phyloP scores from a whole-genome alignment of 2,329 filamentous ascomycete genomes.

The Alternaria brassicicola region DNA sequence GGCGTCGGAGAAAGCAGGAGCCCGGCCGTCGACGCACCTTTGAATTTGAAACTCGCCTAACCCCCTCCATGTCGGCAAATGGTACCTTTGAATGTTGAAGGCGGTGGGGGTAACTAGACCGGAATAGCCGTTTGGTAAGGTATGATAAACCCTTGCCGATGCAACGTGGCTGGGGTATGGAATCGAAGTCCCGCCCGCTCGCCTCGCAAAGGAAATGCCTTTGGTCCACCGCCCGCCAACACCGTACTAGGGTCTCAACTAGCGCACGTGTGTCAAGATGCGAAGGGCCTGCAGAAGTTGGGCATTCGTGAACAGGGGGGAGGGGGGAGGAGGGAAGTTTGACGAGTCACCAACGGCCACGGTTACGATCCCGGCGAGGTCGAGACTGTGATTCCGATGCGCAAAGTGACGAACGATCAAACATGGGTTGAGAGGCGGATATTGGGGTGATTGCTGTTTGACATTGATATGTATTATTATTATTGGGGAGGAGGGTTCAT shows the following conservation, averaged over 20 bases:
- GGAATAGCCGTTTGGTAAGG: slow-evolving; percentile 13
- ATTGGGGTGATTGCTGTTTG: slow-evolving; percentile 3
- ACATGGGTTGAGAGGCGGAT: slow-evolving; percentile 4
- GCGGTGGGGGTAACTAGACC: background rate
- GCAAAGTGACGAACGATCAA: slow-evolving; percentile 3
- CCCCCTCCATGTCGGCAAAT: background rate
- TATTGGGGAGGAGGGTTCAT: slow-evolving; percentile 2
- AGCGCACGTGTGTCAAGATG: slow-evolving; percentile 4
- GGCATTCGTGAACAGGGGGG: background rate
- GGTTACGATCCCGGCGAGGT: background rate
- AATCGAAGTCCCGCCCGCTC: slow-evolving; percentile 14
- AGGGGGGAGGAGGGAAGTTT: too few species aligned
- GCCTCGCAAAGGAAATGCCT: slow-evolving; percentile 1
- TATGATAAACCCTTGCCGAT: slow-evolving; percentile 2
- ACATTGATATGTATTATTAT: background rate
- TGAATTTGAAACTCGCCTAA: slow-evolving; percentile 2
- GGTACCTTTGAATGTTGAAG: background rate
- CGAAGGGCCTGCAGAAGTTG: slow-evolving; percentile 2
- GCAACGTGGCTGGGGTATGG: slow-evolving; percentile 6
- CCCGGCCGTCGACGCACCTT: background rate
- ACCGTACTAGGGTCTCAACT: slow-evolving; percentile 2
- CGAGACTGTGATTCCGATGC: background rate
- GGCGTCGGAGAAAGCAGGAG: background rate
- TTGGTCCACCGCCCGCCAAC: background rate
- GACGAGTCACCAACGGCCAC: background rate